Base-by-base conservation (phyloP, 805 yeast genomes). In the Candida orba region DNA sequence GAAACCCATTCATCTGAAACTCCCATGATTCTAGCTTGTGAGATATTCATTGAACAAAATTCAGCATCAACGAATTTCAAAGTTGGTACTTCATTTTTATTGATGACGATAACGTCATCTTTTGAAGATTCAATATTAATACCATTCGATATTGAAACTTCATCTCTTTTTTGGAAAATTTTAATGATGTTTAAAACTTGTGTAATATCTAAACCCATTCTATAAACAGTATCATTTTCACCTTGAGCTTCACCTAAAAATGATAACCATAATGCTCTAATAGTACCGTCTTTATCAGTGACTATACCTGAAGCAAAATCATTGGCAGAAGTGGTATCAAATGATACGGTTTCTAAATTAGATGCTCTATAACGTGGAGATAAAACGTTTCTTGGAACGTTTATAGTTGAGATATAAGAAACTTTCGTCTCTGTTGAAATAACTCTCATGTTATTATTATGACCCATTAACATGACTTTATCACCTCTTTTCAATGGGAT, bases 351-450 rank as follows among this genome's bases (percentile, higher is more conserved):
- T 56, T 87, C 95, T 37, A 88, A 64, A 57, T 88, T 88, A 4
- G 90, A 81, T 6, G 89, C 95, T 57, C 95, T 76, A 63, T 85
- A 89, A 47, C 93, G 76, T 23, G 96, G 96, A 10, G 83, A 68
- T 32, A 72, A 67, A 1, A 79, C 68, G 50, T 79, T 78, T 18
- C 83, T 72, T 14, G 95, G 91, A 17, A 89, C 73, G 57, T 79
- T 82, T 37, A 83, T 69, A 4, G 91, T 78, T 1, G 88, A 73
- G 40, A 89, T 76, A 50, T 85, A 93, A 30, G 90, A 78, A 15
- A 89, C 84, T 31, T 74, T 75, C 0, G 95, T 86, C 44, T 81
- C 84, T 24, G 89, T 79, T 3, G 87, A 73, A 6, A 85, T 81
- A 17, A 84, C 68, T 51, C 95, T 73, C 57, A 77, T 71, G 49